A percentile compares a stretch with the other conserved stretches of the same genome.
These are phyloP conservation scores for Stentor coeruleus DNA, from an alignment of 73 alveolate genomes.

Conservation along the genomic window DNA sequence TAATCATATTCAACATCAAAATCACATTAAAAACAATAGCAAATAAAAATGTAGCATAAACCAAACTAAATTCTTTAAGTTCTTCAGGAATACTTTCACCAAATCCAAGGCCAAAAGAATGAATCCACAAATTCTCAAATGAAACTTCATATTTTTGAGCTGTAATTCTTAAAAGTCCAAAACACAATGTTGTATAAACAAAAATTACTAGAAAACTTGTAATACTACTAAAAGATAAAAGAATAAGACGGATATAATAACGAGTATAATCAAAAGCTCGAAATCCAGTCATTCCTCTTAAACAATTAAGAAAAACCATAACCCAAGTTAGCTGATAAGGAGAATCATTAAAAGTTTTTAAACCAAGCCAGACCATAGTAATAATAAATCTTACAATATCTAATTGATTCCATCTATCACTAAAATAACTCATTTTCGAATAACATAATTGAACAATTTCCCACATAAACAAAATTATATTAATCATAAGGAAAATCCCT, in stretches of 20 bases:
- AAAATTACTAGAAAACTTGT: no score
- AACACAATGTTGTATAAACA: not conserved
- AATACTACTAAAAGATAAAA: not conserved
- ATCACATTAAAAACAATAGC: not conserved
- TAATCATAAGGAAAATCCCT: not conserved
- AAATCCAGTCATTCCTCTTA: not conserved
- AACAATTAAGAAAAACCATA: not conserved
- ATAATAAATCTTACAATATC: not conserved
- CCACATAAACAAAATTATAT: not conserved
- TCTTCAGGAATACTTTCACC: not conserved
- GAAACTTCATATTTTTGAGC: not conserved
- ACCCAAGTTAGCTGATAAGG: not conserved
- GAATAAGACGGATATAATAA: not conserved
- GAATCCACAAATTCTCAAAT: not conserved
- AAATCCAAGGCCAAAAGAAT: not conserved
- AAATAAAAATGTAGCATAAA: no score
- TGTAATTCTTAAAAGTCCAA: not conserved
- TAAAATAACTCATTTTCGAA: not conserved
- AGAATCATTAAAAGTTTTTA: not conserved
- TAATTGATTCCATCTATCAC: not conserved
- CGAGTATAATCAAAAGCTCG: not conserved
- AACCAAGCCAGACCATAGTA: not conserved
- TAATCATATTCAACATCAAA: not conserved
- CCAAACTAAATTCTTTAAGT: not conserved
- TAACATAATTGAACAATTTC: not conserved